Conservation (phyloP, 257 asterid genomes). For the Marsdenia floribunda region DNA sequence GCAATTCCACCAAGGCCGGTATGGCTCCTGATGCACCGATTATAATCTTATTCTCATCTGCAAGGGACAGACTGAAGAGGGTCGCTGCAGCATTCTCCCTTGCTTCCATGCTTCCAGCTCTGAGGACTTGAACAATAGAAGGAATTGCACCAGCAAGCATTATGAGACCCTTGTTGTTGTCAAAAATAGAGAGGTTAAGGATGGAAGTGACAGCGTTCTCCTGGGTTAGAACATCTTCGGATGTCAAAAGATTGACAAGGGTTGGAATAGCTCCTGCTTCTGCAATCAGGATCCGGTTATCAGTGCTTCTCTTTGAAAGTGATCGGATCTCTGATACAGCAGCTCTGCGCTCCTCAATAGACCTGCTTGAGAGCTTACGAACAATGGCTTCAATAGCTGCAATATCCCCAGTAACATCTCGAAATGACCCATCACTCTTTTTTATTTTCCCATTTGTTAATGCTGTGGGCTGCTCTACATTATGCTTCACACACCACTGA, state of each 20-base stretch:
- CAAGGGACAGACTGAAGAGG: slow-evolving; percentile 76
- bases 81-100: slow-evolving; percentile 94
- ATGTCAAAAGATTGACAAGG: slow-evolving; percentile 62
- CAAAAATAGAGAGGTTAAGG: slow-evolving; percentile 80
- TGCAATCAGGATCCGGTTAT: slow-evolving; percentile 78
- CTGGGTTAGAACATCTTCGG: slow-evolving; percentile 57
- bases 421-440: slow-evolving; percentile 75
- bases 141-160: slow-evolving; percentile 93
- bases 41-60: slow-evolving; percentile 77
- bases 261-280: slow-evolving; percentile 90
- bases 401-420: slow-evolving; percentile 66
- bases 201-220: slow-evolving; percentile 85
- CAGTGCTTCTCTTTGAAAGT: slow-evolving; percentile 84
- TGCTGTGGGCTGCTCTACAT: slow-evolving; percentile 55
- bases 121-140: slow-evolving; percentile 77
- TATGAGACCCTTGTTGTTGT: slow-evolving; percentile 64
- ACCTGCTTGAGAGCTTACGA: slow-evolving; percentile 61
- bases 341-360: slow-evolving; percentile 50
- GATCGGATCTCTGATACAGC: slow-evolving; percentile 82
- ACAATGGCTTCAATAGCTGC: slow-evolving; percentile 64
- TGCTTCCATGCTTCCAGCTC: slow-evolving; percentile 88
- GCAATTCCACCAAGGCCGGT: slow-evolving; percentile 76
- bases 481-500: slow-evolving; percentile 72
- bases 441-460: slow-evolving; percentile 54
- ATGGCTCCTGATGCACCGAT: slow-evolving; percentile 96